A percentile compares a stretch with the other conserved stretches of the same genome.
These are phyloP conservation scores for Acanthamoeba castellanii DNA, from an alignment of 208 protist species.

Conservation along the genomic window DNA sequence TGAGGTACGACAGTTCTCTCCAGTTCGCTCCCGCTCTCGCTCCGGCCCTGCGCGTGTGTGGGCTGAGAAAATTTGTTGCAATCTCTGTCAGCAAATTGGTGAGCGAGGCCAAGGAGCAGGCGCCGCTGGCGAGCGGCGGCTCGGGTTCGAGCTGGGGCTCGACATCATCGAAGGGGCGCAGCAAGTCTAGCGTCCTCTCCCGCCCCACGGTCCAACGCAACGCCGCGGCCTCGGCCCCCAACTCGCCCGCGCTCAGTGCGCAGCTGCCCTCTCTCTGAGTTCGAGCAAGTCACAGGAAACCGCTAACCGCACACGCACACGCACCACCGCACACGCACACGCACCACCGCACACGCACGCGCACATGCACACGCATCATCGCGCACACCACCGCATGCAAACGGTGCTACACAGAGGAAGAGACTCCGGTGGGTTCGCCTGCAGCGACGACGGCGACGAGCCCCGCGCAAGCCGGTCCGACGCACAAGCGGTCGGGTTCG, in stretches of 20 bases:
- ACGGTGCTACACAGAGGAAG: neutral
- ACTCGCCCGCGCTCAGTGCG: neutral
- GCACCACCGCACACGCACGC: too few species aligned
- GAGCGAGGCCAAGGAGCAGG: neutral
- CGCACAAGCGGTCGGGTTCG: constrained; percentile 32
- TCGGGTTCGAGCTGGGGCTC: constrained; percentile 7
- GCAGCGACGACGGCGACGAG: neutral
- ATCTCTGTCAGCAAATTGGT: neutral
- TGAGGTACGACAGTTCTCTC: neutral
- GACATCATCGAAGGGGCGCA: constrained; percentile 16
- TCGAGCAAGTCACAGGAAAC: too few species aligned
- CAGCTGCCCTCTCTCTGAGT: too few species aligned
- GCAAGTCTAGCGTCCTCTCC: constrained; percentile 24
- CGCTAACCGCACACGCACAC: neutral
- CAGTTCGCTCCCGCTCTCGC: too few species aligned
- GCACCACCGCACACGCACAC: too few species aligned
- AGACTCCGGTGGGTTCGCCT: neutral
- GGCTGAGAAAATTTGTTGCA: too few species aligned
- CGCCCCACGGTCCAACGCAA: neutral
- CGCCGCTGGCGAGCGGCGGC: neutral
- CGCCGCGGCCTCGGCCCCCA: neutral
- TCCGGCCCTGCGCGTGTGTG: too few species aligned
- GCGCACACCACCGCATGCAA: too few species aligned
- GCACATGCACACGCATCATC: too few species aligned
- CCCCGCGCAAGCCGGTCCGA: neutral